Conservation (phyloP, 2,329 filamentous ascomycete species). For the Aspergillus pseudoterreus region DNA sequence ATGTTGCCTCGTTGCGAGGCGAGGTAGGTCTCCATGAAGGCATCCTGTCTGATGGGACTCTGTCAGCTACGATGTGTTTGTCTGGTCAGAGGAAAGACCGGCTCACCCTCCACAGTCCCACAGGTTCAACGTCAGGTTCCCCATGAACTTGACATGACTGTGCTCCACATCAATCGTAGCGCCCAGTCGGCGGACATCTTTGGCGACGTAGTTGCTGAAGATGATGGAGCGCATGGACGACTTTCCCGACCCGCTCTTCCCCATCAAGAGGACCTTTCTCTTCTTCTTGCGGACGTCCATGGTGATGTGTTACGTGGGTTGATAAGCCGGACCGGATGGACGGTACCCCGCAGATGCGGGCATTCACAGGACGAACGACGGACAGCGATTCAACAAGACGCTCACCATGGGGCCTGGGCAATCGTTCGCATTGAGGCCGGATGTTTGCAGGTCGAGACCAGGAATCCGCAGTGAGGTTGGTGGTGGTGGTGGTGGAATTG, state of each 20-base stretch:
- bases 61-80: not conserved
- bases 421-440: too few relatives aligned
- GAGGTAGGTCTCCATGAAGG: constrained; percentile 98
- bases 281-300: constrained; percentile 61
- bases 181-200: constrained; percentile 86
- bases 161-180: constrained; percentile 98
- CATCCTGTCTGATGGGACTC: constrained; percentile 67
- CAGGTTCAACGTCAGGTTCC: constrained; percentile 92
- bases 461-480: too few relatives aligned
- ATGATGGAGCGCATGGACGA: constrained; percentile 98
- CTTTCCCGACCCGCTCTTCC: constrained; percentile 95
- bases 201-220: constrained; percentile 97
- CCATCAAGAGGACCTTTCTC: constrained; percentile 86
- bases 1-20: constrained; percentile 93
- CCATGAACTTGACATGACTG: constrained; percentile 97
- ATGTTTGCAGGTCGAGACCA: too few relatives aligned
- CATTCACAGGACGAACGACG: not conserved
- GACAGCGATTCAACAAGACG: not conserved
- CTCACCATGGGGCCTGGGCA: not conserved
- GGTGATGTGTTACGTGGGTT: constrained; percentile 5
- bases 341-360: constrained; percentile 8
- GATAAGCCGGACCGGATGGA: not conserved
- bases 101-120: constrained; percentile 93
- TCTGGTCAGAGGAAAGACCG: not conserved
- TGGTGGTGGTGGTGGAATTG: too few relatives aligned